Evolutionary conservation across 2,329 filamentous ascomycete genomes (phyloP), one percentile per base, ranked within the genome.

Genomic region (Cladosporium velox): DNA sequence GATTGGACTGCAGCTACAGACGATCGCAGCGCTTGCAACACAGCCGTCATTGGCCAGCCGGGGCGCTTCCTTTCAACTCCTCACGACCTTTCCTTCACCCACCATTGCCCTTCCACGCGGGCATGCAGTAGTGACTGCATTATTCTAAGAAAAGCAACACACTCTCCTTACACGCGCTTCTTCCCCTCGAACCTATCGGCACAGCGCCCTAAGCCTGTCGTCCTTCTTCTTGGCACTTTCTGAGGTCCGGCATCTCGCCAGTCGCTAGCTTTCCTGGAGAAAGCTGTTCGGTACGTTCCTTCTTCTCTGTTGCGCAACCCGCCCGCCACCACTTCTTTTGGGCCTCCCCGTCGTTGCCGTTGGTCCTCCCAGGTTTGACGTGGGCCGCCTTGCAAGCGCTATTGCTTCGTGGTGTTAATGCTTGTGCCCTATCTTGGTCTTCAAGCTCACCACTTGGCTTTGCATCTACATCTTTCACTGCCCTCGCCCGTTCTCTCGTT

Each of bases 231-330:
- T 72, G 70, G 71, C 74, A 73, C 72, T 67, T 69, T 64, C 66
- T 72, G 69, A 67, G 73, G 74, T 74, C 73, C 70, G 73, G 72
- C 55, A 74, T 75, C 72, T 74, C 71, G 68, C 74, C 71, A 73
- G 65, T 74, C 64, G 67, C 68, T 69, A 67, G 63, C 66, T 72
- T 74, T 75, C 74, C 72, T 71, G 72, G 72, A 58, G 74, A 74
- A 73, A 72, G 69, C 74, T 64, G 66, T 67, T 61, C 71, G 72
- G 74, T 76, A 74, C 71, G 74, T 76, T 66, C 59, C 62, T 34
- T 67, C 54, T 65, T 65, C 61, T 51, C 67, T 47, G 41, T 70
- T 73, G 67, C 69, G 67, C 69, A 70, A 69, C 47, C 32, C 64
- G 34, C 54, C 57, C 66, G 67, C 65, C 62, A 58, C 67, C 66